phyloP scores from a whole-genome alignment of 1,284 basidiomycete genomes.

The Apiotrichum domesticum region DNA sequence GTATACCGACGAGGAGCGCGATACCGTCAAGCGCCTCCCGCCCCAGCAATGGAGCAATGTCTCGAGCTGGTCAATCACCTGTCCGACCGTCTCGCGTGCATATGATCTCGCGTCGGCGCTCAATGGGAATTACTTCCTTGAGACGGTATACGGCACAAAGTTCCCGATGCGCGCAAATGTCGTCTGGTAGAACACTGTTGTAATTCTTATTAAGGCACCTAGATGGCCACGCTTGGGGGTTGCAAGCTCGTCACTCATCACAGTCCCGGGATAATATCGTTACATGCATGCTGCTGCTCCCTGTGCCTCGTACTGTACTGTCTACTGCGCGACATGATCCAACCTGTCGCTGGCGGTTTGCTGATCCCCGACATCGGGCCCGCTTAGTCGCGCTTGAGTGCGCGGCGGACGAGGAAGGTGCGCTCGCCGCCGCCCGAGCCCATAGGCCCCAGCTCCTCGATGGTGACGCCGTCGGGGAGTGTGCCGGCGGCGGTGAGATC shows the following conservation, averaged over 20 bases:
- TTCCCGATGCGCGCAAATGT: conserved; percentile 28
- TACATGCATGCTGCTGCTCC: conserved; percentile 21
- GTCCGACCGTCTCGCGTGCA: conserved; percentile 24
- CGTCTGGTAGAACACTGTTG: conserved; percentile 13
- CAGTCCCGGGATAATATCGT: conserved; percentile 4
- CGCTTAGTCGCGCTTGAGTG: conserved; percentile 46
- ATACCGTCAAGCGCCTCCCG: neutral
- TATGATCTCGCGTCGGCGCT: conserved; percentile 20
- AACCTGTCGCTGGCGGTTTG: no score
- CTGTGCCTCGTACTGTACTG: conserved; percentile 3
- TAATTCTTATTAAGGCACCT: no score
- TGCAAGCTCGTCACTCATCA: no score
- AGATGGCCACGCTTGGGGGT: no score
- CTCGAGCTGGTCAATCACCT: conserved; percentile 20
- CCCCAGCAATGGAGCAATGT: neutral
- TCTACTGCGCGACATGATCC: neutral
- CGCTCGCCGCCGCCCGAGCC: conserved; percentile 37
- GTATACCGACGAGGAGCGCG: neutral
- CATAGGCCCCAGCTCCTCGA: conserved; percentile 40
- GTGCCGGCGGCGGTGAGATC: conserved; percentile 55
- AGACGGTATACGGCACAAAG: conserved; percentile 6
- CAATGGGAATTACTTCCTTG: conserved; percentile 24
- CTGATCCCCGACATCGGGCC: no score
- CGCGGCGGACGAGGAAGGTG: conserved; percentile 39
- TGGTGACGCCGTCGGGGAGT: conserved; percentile 54